Conservation (phyloP, 2,329 filamentous ascomycete species). For the Exophiala aquamarina region DNA sequence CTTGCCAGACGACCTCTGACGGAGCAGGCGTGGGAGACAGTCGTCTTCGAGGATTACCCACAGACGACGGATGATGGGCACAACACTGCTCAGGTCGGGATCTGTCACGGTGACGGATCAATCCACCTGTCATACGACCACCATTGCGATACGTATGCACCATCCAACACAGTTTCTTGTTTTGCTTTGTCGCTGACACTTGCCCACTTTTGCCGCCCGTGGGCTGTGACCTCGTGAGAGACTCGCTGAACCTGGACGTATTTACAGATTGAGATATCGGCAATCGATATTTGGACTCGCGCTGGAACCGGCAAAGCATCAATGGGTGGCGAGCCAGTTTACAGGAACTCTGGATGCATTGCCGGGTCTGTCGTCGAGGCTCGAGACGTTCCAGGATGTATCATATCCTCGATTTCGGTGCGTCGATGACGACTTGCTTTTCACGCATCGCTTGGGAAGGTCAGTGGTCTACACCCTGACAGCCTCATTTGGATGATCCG, state of each 20-base stretch:
- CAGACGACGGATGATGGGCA: constrained; percentile 2
- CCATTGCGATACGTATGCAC: not conserved
- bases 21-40: not conserved
- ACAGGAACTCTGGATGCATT: not conserved
- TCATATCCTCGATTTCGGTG: constrained; percentile 2
- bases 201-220: too few relatives aligned
- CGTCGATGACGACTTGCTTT: not conserved
- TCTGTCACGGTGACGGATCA: constrained; percentile 1
- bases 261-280: constrained; percentile 3
- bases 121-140: constrained; percentile 1
- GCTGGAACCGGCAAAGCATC: not conserved
- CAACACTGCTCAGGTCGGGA: not conserved
- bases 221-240: too few relatives aligned
- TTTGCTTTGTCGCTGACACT: too few relatives aligned
- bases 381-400: not conserved
- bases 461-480: not conserved
- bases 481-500: too few relatives aligned
- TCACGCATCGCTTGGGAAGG: constrained; percentile 1
- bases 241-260: not conserved
- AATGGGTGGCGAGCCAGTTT: not conserved
- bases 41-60: not conserved
- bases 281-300: not conserved
- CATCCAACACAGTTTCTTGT: too few relatives aligned
- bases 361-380: not conserved
- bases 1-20: not conserved